These are phyloP conservation scores for Metschnikowia gruessii DNA, from an alignment of 805 yeast species.

Conservation along the genomic window DNA sequence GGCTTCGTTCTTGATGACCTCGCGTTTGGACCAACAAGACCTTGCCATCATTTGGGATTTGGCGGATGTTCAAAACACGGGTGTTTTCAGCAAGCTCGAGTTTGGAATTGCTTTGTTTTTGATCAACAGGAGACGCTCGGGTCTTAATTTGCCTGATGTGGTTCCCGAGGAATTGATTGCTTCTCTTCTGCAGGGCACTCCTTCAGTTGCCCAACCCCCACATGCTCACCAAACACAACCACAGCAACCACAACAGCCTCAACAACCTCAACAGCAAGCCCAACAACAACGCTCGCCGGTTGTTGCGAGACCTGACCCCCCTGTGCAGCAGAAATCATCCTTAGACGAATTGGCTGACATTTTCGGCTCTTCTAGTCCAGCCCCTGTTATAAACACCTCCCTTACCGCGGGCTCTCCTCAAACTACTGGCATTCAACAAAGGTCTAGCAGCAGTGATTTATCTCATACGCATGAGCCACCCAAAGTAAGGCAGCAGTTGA, in stretches of 20 bases:
- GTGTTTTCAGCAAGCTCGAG: constrained; percentile 74
- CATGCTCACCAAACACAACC: constrained; percentile 4
- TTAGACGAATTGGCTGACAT: constrained; percentile 64
- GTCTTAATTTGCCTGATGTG: constrained; percentile 71
- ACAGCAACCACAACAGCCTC: not conserved
- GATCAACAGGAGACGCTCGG: constrained; percentile 80
- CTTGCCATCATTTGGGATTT: constrained; percentile 94
- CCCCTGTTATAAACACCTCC: constrained; percentile 13
- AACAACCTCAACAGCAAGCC: not conserved
- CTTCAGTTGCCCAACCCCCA: constrained; percentile 11
- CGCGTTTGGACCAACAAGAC: constrained; percentile 78
- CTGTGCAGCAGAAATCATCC: constrained; percentile 44
- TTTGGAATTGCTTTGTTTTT: constrained; percentile 92
- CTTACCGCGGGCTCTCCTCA: constrained; percentile 9
- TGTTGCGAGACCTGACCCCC: constrained; percentile 7
- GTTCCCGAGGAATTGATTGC: constrained; percentile 64
- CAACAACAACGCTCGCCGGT: not conserved
- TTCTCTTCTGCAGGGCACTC: constrained; percentile 21
- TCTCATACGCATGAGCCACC: constrained; percentile 28
- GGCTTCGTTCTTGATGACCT: constrained; percentile 84
- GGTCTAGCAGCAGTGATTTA: constrained; percentile 37
- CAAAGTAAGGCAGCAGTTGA: constrained; percentile 31
- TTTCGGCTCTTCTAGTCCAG: constrained; percentile 29
- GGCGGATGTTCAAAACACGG: constrained; percentile 84
- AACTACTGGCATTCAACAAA: constrained; percentile 21